phyloP scores from a whole-genome alignment of 495 filamentous ascomycete genomes.

The Aspergillus mulundensis region DNA sequence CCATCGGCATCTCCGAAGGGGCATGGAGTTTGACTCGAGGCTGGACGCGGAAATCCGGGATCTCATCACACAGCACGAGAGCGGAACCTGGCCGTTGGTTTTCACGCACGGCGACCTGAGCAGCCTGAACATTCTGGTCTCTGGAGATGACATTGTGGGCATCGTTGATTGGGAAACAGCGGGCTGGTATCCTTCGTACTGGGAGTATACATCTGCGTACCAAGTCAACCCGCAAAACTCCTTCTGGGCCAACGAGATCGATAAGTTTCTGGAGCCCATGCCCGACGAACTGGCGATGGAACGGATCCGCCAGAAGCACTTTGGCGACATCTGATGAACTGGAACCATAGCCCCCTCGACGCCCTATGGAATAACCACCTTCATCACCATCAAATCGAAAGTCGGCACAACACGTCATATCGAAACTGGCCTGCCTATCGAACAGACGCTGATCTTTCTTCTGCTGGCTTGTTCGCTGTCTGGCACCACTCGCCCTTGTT shows the following conservation, averaged over 20 bases:
- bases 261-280: constrained; percentile 45
- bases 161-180: constrained; percentile 39
- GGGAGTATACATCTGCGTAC: constrained; percentile 49
- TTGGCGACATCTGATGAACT: constrained; percentile 29
- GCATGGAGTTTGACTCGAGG: constrained; percentile 31
- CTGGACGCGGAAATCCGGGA: constrained; percentile 31
- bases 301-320: constrained; percentile 35
- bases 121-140: constrained; percentile 40
- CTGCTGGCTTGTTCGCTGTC: constrained; percentile 5
- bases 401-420: constrained; percentile 28
- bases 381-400: constrained; percentile 32
- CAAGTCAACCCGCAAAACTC: constrained; percentile 46
- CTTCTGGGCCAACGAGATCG: constrained; percentile 45
- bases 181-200: constrained; percentile 48
- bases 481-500: neutral
- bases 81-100: constrained; percentile 28
- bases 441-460: constrained; percentile 36
- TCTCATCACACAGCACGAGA: constrained; percentile 33
- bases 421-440: constrained; percentile 25
- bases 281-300: constrained; percentile 49
- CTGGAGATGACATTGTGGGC: constrained; percentile 37
- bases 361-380: constrained; percentile 24
- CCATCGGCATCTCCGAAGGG: constrained; percentile 38
- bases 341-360: neutral
- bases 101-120: constrained; percentile 43